Evolutionary conservation across 768 basidiomycete genomes (phyloP).

Genomic region (Chalciporus pseudorubinellus): DNA sequence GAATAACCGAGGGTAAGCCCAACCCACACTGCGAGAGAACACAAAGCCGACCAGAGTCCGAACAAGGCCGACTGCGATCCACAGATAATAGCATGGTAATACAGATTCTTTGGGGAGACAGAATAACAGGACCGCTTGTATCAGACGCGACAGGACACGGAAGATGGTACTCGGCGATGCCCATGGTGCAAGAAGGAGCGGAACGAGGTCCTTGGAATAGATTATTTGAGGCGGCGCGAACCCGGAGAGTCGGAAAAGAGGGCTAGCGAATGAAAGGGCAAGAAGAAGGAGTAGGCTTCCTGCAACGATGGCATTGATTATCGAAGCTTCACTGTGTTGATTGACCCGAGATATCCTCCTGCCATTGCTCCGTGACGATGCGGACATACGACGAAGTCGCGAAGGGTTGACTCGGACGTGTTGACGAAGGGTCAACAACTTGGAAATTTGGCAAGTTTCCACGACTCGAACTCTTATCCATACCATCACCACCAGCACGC

Average conservation of each 20-base stretch:
- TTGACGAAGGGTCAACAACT: too few species aligned
- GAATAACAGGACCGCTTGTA: constrained; percentile 18
- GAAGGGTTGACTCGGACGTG: too few species aligned
- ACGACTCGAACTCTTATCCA: too few species aligned
- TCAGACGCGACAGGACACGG: constrained; percentile 21
- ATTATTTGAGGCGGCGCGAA: constrained; percentile 41
- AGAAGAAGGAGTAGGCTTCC: constrained; percentile 13
- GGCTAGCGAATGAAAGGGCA: constrained; percentile 3
- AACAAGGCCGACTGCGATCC: constrained; percentile 21
- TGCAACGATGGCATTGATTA: constrained; percentile 10
- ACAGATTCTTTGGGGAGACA: constrained; percentile 5
- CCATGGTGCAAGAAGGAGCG: constrained; percentile 39
- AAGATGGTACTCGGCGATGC: constrained; percentile 23
- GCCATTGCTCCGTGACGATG: constrained; percentile 5
- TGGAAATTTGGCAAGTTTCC: too few species aligned
- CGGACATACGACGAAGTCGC: not conserved
- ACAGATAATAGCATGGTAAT: constrained; percentile 17
- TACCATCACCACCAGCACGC: too few species aligned
- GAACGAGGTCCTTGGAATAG: constrained; percentile 31
- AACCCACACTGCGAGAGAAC: constrained; percentile 32
- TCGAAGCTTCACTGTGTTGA: not conserved
- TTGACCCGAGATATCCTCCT: not conserved
- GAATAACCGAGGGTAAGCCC: constrained; percentile 39
- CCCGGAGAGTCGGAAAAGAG: constrained; percentile 18
- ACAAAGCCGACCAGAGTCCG: constrained; percentile 22